phyloP scores from a whole-genome alignment of 441 rosid genomes.

The Erodium moschatum region DNA sequence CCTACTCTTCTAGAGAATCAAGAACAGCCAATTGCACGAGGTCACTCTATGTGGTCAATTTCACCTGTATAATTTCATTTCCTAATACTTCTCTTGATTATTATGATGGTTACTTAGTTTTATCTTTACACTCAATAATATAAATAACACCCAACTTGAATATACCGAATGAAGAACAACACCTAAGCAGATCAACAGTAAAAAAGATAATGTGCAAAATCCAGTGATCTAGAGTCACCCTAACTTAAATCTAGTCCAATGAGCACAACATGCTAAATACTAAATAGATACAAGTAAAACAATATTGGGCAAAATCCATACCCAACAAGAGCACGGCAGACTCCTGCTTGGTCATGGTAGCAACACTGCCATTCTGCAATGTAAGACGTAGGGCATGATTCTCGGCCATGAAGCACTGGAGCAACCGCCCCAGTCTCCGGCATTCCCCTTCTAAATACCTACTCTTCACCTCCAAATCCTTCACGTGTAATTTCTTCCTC shows the following conservation, averaged over 20 bases:
- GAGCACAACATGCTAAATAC: too few species aligned
- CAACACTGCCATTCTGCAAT: constrained; percentile 51
- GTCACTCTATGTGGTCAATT: not conserved
- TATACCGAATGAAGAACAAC: not conserved
- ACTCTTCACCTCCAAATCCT: constrained; percentile 72
- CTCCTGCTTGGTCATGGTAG: constrained; percentile 83
- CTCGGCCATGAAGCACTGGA: constrained; percentile 61
- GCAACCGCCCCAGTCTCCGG: constrained; percentile 64
- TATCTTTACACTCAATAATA: not conserved
- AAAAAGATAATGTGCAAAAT: not conserved
- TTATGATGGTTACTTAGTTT: not conserved
- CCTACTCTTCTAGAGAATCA: not conserved
- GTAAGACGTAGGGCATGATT: constrained; percentile 62
- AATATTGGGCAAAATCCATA: constrained; percentile 22
- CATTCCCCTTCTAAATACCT: constrained; percentile 75
- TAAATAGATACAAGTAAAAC: too few species aligned
- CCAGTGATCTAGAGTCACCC: not conserved
- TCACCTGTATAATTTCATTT: not conserved
- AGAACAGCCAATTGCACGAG: not conserved
- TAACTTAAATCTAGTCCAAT: too few species aligned
- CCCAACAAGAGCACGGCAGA: constrained; percentile 99
- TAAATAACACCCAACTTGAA: not conserved
- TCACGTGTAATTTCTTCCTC: constrained; percentile 68
- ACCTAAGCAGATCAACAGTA: not conserved
- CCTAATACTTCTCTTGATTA: not conserved